Evolutionary conservation across 192 early-diverging fungal genomes (phyloP).

Genomic region (Backusella westeae): DNA sequence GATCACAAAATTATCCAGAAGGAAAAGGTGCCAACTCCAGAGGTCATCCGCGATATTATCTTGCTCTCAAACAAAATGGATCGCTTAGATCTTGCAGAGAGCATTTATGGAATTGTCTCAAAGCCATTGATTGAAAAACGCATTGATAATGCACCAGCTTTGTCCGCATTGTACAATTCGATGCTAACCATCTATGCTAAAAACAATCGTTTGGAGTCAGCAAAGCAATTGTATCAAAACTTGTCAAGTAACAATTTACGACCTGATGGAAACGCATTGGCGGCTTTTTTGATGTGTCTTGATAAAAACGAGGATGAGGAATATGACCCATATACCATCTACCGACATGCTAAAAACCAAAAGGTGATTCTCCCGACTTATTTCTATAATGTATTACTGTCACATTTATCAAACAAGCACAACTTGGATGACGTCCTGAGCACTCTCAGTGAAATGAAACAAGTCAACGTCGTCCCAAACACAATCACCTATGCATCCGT

Average conservation of each 20-base stretch:
- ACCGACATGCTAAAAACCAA: conserved; percentile 48
- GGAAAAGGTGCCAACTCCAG: conserved; percentile 27
- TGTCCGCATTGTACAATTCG: conserved; percentile 27
- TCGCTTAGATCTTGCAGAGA: conserved; percentile 6
- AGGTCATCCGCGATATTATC: conserved; percentile 36
- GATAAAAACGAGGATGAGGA: conserved; percentile 37
- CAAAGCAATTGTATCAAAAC: conserved; percentile 48
- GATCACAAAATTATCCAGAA: conserved; percentile 22
- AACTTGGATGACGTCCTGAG: conserved; percentile 44
- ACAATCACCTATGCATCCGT: conserved; percentile 54
- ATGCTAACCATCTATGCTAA: conserved; percentile 49
- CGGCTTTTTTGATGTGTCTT: conserved; percentile 42
- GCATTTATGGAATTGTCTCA: conserved; percentile 16
- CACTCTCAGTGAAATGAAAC: conserved; percentile 54
- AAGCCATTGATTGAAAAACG: background rate
- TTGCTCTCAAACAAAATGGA: conserved; percentile 14
- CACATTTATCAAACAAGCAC: conserved; percentile 51
- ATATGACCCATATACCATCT: conserved; percentile 45
- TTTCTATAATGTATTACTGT: conserved; percentile 59
- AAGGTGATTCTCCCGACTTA: conserved; percentile 48
- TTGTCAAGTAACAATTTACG: background rate
- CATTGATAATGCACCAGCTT: background rate
- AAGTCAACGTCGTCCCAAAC: conserved; percentile 42
- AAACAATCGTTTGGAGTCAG: conserved; percentile 33
- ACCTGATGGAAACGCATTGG: conserved; percentile 52